A percentile compares a stretch with the other conserved stretches of the same genome.
phyloP scores from a whole-genome alignment of 2,329 filamentous ascomycete species.

The Trichoderma brevicompactum region DNA sequence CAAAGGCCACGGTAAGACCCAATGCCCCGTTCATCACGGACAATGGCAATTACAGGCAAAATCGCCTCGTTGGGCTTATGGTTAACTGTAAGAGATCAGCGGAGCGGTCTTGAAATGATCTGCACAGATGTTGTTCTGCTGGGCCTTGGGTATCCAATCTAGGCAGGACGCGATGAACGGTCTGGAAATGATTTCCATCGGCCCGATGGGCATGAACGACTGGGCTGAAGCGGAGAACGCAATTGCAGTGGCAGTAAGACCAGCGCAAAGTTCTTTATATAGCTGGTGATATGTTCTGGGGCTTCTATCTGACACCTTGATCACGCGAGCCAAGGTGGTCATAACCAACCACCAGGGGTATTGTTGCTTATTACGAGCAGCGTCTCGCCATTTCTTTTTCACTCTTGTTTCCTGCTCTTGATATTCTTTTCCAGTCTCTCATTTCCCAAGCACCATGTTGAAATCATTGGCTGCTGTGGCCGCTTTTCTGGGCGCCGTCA shows the following conservation, averaged over 20 bases:
- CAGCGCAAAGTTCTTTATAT: constrained; percentile 17
- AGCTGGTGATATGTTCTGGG: background rate
- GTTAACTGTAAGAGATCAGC: constrained; percentile 16
- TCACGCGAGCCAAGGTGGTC: constrained; percentile 12
- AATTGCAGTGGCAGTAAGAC: background rate
- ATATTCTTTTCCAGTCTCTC: constrained; percentile 1
- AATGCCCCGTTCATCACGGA: constrained; percentile 20
- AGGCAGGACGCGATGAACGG: constrained; percentile 12
- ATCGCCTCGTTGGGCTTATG: background rate
- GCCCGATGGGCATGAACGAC: constrained; percentile 18
- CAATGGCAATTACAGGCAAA: background rate
- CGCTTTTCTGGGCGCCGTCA: constrained; percentile 30
- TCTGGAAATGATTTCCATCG: background rate
- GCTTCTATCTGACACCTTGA: background rate
- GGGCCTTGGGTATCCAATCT: background rate
- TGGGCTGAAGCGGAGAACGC: background rate
- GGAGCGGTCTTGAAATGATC: constrained; percentile 10
- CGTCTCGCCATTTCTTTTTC: constrained; percentile 16
- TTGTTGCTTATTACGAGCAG: constrained; percentile 1
- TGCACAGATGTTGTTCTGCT: background rate
- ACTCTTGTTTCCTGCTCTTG: background rate
- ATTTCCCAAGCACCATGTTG: constrained; percentile 29
- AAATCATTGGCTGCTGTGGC: constrained; percentile 28
- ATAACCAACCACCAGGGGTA: constrained; percentile 5
- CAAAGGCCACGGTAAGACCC: constrained; percentile 3